These are phyloP conservation scores for Nothopassalora personata DNA, from an alignment of 2,329 filamentous ascomycete genomes.

Conservation along the genomic window DNA sequence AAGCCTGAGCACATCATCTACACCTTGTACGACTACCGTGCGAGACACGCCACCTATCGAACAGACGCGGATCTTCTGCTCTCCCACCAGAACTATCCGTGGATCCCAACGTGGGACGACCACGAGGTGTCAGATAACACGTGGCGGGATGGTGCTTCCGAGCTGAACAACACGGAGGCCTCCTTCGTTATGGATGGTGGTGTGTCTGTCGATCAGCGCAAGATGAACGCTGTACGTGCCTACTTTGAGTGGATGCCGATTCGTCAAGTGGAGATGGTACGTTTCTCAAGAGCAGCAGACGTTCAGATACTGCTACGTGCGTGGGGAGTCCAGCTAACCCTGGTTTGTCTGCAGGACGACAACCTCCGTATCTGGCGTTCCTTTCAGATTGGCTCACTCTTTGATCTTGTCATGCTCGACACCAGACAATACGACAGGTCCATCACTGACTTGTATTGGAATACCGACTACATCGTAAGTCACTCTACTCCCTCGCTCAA, in stretches of 20 bases:
- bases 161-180: conserved; percentile 61
- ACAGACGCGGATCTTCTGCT: conserved; percentile 57
- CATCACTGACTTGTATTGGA: conserved; percentile 50
- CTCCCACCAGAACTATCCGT: conserved; percentile 53
- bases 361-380: conserved; percentile 63
- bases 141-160: conserved; percentile 57
- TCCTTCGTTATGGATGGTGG: conserved; percentile 55
- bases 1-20: conserved; percentile 49
- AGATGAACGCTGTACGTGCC: conserved; percentile 66
- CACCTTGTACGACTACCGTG: conserved; percentile 56
- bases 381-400: conserved; percentile 60
- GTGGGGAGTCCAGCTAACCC: too few relatives aligned
- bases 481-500: too few relatives aligned
- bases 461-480: conserved; percentile 27
- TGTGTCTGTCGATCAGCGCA: conserved; percentile 65
- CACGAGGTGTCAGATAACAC: conserved; percentile 61
- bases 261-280: conserved; percentile 23
- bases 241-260: conserved; percentile 59
- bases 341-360: conserved; percentile 44
- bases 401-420: conserved; percentile 65
- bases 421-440: conserved; percentile 64
- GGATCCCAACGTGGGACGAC: conserved; percentile 60
- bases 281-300: too few relatives aligned
- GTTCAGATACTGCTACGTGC: too few relatives aligned
- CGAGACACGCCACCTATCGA: conserved; percentile 53